Base-by-base conservation (phyloP, 306 rosid genomes). In the Cucurbita moschata region DNA sequence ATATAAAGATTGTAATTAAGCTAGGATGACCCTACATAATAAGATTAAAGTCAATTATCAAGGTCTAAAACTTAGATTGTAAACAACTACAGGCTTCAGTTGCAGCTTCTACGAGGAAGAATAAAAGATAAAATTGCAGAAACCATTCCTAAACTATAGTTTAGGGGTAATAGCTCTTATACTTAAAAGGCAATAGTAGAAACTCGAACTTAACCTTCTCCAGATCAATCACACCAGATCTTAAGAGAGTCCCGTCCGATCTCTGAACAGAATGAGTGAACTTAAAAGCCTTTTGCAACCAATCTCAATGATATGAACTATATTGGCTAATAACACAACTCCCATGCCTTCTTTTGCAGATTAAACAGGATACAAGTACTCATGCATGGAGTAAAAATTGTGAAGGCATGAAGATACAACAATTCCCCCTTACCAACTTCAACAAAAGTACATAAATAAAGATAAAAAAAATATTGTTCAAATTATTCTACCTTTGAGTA, bases 401-500 rank as follows among this genome's bases (percentile, higher is more conserved):
- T 23, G 61, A 16, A 5, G 58, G 58, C 54, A 21, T 6, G 50
- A 44, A 67, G 37, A 14, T 26, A 26, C 56, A 7, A 68, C 13
- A 21, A 68, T 13, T 23, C 73, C 73, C 40, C 42, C 49, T 7
- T 7, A 44, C 55, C 54, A 23, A 68, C 73, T 44, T 42, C 57
- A 46, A 68, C 43, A 68, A 47, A 68, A 68, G 6, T 43, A 44
- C 40, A 54, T 38, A 56, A 8, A 70, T 10, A 43, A 50, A 61
- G 18, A 63, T 3, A 13, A 18, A 30, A 40, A 42, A 42, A n/a
- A 16, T 14, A 38, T 16, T 64, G 70, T 46, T 47, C 8, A 1
- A 75, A 15, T 60, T 44, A 42, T 51, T 37, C 77, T 87, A 93
- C 97, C 96, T 88, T 64, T 77, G 39, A 43, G 80, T 68, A 21